phyloP scores from a whole-genome alignment of 257 asterid species.

The Prunella vulgaris region DNA sequence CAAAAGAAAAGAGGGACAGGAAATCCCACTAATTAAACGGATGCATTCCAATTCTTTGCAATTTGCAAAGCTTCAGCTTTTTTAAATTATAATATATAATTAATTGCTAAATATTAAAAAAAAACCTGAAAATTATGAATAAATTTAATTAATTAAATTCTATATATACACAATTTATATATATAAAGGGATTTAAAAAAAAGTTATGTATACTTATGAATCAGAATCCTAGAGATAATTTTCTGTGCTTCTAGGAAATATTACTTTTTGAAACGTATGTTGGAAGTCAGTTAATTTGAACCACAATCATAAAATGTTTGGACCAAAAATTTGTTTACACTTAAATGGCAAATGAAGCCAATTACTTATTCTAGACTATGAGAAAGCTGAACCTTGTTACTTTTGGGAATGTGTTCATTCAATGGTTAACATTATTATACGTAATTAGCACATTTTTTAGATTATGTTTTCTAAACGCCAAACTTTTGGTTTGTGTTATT shows the following conservation, averaged over 20 bases:
- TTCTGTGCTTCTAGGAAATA: too few species aligned
- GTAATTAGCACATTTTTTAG: neutral
- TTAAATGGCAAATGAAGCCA: neutral
- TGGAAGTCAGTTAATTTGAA: neutral
- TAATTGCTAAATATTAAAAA: too few species aligned
- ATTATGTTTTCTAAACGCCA: neutral
- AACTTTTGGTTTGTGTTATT: neutral
- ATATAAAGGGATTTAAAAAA: neutral
- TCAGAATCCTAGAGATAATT: neutral
- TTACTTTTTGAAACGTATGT: too few species aligned
- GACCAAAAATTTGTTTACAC: neutral
- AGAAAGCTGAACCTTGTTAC: neutral
- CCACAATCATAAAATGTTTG: neutral
- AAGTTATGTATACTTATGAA: neutral
- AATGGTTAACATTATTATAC: neutral
- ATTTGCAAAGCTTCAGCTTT: neutral
- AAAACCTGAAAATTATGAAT: neutral
- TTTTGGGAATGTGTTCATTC: neutral
- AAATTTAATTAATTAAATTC: too few species aligned
- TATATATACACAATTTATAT: too few species aligned
- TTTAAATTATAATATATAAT: too few species aligned
- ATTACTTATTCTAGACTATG: neutral
- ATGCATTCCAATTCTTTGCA: neutral
- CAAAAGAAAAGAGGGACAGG: slow-evolving; percentile 30
- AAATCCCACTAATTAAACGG: slow-evolving; percentile 24